Conservation (phyloP, 306 rosid species). For the Calophaca sinica region DNA sequence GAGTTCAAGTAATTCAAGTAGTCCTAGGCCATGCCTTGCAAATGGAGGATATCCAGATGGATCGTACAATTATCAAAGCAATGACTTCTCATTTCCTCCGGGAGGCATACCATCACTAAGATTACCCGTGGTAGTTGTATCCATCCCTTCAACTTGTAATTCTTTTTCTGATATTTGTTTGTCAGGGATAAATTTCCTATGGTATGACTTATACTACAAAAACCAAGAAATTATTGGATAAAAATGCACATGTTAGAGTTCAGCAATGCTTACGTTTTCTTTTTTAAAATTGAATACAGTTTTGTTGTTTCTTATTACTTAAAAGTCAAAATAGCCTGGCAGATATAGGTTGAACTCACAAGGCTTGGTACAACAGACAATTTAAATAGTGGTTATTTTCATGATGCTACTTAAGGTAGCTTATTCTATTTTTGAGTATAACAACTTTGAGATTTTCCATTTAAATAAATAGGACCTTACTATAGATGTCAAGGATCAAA, state of each 20-base stretch:
- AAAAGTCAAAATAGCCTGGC: conserved; percentile 18
- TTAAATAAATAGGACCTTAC: conserved; percentile 8
- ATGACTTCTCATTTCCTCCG: conserved; percentile 75
- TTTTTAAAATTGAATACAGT: conserved; percentile 27
- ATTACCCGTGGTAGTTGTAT: conserved; percentile 87
- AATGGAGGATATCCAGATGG: conserved; percentile 83
- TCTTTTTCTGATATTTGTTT: conserved; percentile 6
- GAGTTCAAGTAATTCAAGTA: conserved; percentile 81
- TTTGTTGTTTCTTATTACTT: conserved; percentile 23
- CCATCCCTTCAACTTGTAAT: conserved; percentile 43
- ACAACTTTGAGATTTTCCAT: conserved; percentile 6
- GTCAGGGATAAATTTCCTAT: not conserved
- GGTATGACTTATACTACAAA: conserved; percentile 13
- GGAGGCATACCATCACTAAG: conserved; percentile 81
- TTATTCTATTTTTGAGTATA: conserved; percentile 18
- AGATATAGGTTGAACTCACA: conserved; percentile 30
- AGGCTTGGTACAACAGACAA: not conserved
- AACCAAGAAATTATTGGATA: conserved; percentile 15
- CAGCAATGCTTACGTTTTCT: conserved; percentile 1
- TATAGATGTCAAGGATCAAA: conserved; percentile 18
- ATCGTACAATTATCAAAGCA: conserved; percentile 62
- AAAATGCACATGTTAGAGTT: conserved; percentile 9
- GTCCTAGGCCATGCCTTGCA: conserved; percentile 61
- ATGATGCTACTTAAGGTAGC: conserved; percentile 17
- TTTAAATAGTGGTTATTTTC: conserved; percentile 24